Evolutionary conservation across 345 rosid species (phyloP).

Genomic region (Salix dunnii): DNA sequence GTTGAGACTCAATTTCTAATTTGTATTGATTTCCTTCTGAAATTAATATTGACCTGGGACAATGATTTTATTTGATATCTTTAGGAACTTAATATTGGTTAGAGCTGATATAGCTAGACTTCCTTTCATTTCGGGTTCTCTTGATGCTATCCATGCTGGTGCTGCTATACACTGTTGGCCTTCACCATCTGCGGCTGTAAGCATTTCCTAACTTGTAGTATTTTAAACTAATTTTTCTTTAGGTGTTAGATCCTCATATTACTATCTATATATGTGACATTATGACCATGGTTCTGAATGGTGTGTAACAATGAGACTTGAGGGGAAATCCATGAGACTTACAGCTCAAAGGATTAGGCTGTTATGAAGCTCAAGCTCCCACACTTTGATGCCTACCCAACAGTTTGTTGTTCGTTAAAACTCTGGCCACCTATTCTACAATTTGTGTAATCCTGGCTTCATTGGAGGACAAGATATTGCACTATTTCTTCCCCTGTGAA

Average conservation of each 20-base stretch:
- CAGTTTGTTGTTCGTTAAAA: neutral
- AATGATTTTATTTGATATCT: neutral
- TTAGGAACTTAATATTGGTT: slow-evolving; percentile 67
- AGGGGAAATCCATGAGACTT: neutral
- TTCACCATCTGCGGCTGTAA: slow-evolving; percentile 77
- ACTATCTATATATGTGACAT: neutral
- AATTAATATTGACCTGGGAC: neutral
- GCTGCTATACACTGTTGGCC: slow-evolving; percentile 97
- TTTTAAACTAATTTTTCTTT: neutral
- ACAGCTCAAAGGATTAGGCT: neutral
- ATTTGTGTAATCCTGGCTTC: neutral
- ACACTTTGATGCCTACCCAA: neutral
- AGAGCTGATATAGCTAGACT: slow-evolving; percentile 89
- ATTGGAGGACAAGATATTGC: neutral
- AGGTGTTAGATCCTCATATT: neutral
- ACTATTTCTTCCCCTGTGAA: neutral
- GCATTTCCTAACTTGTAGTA: slow-evolving; percentile 9
- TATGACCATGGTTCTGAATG: neutral
- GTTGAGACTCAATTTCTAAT: slow-evolving; percentile 3
- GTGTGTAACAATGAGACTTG: neutral
- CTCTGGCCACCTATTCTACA: neutral
- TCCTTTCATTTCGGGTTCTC: slow-evolving; percentile 66
- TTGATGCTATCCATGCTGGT: slow-evolving; percentile 89
- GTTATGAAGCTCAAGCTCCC: slow-evolving; percentile 1
- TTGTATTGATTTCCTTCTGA: neutral